phyloP scores from a whole-genome alignment of 1,284 basidiomycete species.

The Puccinia hordei region DNA sequence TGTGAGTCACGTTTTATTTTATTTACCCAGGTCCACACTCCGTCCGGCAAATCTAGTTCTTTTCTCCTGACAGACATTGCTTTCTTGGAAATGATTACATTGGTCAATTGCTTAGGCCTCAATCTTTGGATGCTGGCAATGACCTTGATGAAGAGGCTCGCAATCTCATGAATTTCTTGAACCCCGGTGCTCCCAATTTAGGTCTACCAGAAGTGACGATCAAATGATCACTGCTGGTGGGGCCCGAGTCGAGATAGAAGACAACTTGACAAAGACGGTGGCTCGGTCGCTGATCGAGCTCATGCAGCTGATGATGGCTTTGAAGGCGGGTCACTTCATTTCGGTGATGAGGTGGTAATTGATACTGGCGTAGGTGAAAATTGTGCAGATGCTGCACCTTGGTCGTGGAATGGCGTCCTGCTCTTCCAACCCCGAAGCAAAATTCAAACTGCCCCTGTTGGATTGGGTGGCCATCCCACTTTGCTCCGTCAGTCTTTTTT shows the following conservation, averaged over 20 bases:
- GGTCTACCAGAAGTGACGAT: no score
- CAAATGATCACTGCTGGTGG: no score
- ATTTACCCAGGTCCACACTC: constrained; percentile 19
- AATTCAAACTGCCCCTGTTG: constrained; percentile 34
- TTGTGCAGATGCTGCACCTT: constrained; percentile 34
- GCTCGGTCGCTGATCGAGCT: no score
- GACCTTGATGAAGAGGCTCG: constrained; percentile 31
- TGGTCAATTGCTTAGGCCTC: constrained; percentile 19
- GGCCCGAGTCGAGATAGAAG: no score
- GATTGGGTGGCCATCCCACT: no score
- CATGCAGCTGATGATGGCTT: no score
- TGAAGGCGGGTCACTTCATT: no score
- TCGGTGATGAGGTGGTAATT: constrained; percentile 42
- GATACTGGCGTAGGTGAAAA: constrained; percentile 22
- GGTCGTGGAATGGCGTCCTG: constrained; percentile 51
- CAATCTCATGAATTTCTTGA: constrained; percentile 39
- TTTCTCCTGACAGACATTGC: background rate
- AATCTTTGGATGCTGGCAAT: constrained; percentile 13
- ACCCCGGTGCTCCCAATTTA: no score
- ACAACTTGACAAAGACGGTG: no score
- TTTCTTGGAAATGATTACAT: background rate
- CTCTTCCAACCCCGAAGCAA: constrained; percentile 43
- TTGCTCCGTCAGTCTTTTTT: constrained; percentile 40
- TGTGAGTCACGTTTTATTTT: constrained; percentile 55
- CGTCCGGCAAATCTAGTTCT: constrained; percentile 1